Evolutionary conservation across 1,139 yeast species (phyloP).

Genomic region (Blastobotrys serpentis): DNA sequence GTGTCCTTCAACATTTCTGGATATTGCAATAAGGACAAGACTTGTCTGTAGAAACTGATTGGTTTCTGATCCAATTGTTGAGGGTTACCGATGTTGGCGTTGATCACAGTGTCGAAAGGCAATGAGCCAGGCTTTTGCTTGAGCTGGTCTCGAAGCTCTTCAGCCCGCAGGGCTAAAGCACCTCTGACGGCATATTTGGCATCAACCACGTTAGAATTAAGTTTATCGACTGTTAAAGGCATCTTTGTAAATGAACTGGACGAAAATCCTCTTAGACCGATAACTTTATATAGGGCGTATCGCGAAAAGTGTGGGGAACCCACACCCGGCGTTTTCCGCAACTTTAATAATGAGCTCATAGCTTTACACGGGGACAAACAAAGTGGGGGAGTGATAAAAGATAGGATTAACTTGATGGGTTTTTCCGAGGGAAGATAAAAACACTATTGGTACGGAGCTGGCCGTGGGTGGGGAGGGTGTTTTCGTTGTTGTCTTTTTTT

Average conservation of each 20-base stretch:
- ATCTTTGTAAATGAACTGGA: slow-evolving; percentile 16
- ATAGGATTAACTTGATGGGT: background rate
- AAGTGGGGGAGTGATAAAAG: background rate
- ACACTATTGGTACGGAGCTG: background rate
- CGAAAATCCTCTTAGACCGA: slow-evolving; percentile 1
- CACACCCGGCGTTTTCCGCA: background rate
- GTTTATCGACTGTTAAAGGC: slow-evolving; percentile 45
- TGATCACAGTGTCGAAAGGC: slow-evolving; percentile 75
- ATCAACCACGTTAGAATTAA: slow-evolving; percentile 70
- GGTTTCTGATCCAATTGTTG: slow-evolving; percentile 95
- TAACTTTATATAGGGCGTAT: slow-evolving; percentile 7
- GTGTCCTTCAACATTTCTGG: slow-evolving; percentile 59
- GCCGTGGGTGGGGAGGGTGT: background rate
- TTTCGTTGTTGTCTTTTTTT: background rate
- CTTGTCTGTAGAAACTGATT: slow-evolving; percentile 92
- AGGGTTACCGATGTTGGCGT: slow-evolving; percentile 95
- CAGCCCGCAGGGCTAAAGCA: slow-evolving; percentile 88
- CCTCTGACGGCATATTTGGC: slow-evolving; percentile 98
- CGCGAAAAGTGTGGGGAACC: background rate
- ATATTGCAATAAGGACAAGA: slow-evolving; percentile 77
- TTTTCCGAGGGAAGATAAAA: background rate
- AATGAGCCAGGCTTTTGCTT: slow-evolving; percentile 55
- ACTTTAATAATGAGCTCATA: background rate
- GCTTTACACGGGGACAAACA: background rate
- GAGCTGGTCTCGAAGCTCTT: slow-evolving; percentile 64